Conservation (phyloP, 306 rosid genomes). For the Trichosanthes truncata region DNA sequence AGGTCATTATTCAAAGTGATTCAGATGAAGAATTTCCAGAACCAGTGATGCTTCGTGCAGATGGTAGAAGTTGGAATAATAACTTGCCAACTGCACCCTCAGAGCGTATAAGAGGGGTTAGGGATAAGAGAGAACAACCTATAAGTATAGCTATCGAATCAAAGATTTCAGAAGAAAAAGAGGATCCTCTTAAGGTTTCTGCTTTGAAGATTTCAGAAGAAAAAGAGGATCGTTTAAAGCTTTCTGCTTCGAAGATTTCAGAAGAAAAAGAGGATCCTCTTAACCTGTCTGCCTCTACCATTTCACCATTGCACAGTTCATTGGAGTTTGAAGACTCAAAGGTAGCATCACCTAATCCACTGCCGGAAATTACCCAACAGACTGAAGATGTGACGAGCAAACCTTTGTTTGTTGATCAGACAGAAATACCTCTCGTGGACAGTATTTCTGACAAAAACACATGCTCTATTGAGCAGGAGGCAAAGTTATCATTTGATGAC, state of each 20-base stretch:
- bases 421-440: conserved; percentile 25
- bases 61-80: conserved; percentile 28
- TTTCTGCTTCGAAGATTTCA: conserved; percentile 22
- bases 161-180: conserved; percentile 24
- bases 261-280: conserved; percentile 31
- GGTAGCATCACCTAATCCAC: conserved; percentile 30
- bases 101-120: conserved; percentile 23
- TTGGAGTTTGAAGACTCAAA: conserved; percentile 33
- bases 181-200: conserved; percentile 28
- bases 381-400: conserved; percentile 38
- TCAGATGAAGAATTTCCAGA: conserved; percentile 94
- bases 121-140: conserved; percentile 26
- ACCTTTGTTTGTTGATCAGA: conserved; percentile 25
- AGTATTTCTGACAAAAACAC: conserved; percentile 34
- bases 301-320: conserved; percentile 32
- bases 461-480: conserved; percentile 21
- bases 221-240: conserved; percentile 32
- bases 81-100: conserved; percentile 13
- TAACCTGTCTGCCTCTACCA: conserved; percentile 31
- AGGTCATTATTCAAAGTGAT: conserved; percentile 69
- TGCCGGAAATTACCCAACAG: conserved; percentile 37
- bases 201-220: conserved; percentile 23
- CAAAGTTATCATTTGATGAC: conserved; percentile 27
- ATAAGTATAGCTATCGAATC: conserved; percentile 15
- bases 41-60: conserved; percentile 55